Percentiles rank a stretch among this genome's conserved stretches.
phyloP scores from a whole-genome alignment of 345 rosid genomes.

The Gossypium arboreum region DNA sequence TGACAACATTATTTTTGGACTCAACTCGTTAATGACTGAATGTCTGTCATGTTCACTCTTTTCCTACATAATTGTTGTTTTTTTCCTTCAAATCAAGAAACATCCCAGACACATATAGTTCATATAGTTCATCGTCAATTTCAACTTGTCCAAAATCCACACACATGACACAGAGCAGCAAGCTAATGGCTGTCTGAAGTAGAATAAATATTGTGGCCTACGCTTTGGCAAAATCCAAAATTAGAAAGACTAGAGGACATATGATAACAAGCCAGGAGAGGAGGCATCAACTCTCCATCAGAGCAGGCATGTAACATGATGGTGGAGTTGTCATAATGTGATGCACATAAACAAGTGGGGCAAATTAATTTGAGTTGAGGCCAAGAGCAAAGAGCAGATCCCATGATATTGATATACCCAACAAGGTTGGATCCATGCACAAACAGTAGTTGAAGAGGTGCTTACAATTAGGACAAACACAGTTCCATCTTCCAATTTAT shows the following conservation, averaged over 20 bases:
- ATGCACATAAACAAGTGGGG: constrained; percentile 46
- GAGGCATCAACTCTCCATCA: constrained; percentile 31
- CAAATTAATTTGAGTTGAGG: background rate
- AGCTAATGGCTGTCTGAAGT: background rate
- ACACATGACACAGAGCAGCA: background rate
- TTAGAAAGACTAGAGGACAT: constrained; percentile 22
- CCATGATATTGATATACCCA: constrained; percentile 51
- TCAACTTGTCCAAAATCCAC: background rate
- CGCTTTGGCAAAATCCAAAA: background rate
- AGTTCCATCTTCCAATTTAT: constrained; percentile 35
- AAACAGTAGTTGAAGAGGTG: constrained; percentile 27
- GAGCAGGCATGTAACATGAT: constrained; percentile 58
- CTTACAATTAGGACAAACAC: constrained; percentile 47
- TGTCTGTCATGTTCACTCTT: background rate
- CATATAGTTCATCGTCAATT: background rate
- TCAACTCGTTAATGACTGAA: background rate
- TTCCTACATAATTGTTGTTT: background rate
- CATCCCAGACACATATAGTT: background rate
- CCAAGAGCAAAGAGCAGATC: constrained; percentile 23
- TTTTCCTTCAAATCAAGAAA: background rate
- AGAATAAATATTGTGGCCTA: background rate
- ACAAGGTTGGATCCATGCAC: constrained; percentile 49
- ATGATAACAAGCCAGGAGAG: constrained; percentile 2
- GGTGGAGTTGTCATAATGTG: constrained; percentile 55
- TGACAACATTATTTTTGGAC: background rate